Conservation (phyloP, 2,329 filamentous ascomycete species). For the Tolypocladium capitatum region DNA sequence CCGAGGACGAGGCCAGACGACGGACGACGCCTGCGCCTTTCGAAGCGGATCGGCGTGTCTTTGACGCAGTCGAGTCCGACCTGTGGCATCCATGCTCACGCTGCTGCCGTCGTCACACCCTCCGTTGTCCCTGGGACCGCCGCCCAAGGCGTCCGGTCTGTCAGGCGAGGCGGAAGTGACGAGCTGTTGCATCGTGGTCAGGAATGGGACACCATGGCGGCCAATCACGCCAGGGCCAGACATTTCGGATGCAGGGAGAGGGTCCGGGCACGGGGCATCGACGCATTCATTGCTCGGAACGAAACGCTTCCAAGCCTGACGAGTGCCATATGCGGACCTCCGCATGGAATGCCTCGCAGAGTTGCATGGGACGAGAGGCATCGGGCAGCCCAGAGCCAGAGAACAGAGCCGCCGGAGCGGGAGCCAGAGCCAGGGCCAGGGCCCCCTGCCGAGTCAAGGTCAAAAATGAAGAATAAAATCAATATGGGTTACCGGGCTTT, state of each 20-base stretch:
- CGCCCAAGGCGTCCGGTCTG: neutral
- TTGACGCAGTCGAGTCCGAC: neutral
- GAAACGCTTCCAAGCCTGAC: neutral
- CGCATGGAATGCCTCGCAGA: neutral
- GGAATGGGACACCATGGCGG: neutral
- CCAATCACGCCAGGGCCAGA: neutral
- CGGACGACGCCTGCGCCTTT: neutral
- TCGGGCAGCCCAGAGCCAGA: neutral
- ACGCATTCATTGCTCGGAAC: neutral
- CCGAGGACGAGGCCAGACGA: neutral
- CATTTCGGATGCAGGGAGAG: neutral
- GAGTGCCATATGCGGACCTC: neutral
- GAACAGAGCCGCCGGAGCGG: too few relatives aligned
- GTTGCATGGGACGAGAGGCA: neutral
- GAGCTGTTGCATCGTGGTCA: neutral
- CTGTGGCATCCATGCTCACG: neutral
- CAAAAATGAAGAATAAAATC: too few relatives aligned
- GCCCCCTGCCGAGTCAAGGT: too few relatives aligned
- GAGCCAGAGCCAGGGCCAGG: too few relatives aligned
- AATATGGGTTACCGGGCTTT: too few relatives aligned
- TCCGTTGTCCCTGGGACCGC: neutral
- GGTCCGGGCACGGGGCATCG: neutral
- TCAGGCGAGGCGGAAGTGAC: neutral
- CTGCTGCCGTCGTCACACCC: neutral
- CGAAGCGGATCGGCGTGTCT: neutral